Percentiles rank a stretch among this genome's conserved stretches.
These are phyloP conservation scores for Lolium perenne DNA, from an alignment of 176 grass and related monocot genomes.

Conservation along the genomic window DNA sequence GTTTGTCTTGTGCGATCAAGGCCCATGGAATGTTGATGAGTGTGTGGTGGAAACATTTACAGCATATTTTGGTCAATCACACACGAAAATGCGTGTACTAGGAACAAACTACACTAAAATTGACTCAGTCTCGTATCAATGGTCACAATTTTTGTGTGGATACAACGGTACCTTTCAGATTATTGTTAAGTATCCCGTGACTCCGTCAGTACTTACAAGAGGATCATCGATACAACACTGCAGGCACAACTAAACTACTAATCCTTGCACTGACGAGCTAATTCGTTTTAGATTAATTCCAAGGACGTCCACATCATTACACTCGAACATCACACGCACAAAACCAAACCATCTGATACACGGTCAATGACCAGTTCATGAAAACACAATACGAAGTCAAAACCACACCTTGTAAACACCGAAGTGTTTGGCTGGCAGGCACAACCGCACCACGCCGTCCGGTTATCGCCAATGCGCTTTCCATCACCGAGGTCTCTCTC, in stretches of 20 bases:
- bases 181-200: too few relatives aligned
- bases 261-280: not conserved
- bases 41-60: too few relatives aligned
- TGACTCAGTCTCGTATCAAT: too few relatives aligned
- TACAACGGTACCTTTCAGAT: too few relatives aligned
- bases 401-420: conserved; percentile 1
- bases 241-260: not conserved
- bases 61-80: too few relatives aligned
- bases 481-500: not conserved
- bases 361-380: not conserved
- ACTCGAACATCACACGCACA: not conserved
- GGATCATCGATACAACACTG: not conserved
- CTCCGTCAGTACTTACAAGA: not conserved
- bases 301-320: not conserved
- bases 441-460: not conserved
- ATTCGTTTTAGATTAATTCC: not conserved
- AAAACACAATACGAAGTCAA: not conserved
- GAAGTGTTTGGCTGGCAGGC: conserved; percentile 5
- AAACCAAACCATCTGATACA: too few relatives aligned
- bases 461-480: not conserved
- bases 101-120: too few relatives aligned
- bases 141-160: too few relatives aligned
- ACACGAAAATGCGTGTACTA: too few relatives aligned
- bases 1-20: too few relatives aligned
- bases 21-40: too few relatives aligned